Conservation (phyloP, 208 protist genomes). For the Acanthamoeba lenticulata region DNA sequence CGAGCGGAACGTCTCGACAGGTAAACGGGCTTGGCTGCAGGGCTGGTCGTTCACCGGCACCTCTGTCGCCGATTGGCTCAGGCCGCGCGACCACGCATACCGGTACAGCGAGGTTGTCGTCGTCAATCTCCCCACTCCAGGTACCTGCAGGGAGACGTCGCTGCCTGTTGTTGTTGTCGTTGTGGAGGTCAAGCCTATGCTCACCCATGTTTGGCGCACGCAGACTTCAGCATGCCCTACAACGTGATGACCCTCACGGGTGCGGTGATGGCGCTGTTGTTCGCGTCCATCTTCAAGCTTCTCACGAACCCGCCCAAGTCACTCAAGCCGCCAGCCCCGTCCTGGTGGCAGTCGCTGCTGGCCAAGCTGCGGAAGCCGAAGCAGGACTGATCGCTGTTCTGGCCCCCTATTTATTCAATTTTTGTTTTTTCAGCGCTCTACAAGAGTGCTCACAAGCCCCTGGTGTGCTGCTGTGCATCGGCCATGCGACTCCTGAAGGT, state of each 20-base stretch:
- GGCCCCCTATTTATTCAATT: too few relatives aligned
- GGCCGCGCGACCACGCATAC: neutral
- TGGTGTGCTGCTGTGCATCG: neutral
- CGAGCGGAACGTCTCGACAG: too few relatives aligned
- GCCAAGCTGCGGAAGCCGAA: neutral
- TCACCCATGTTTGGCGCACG: neutral
- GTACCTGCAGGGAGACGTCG: neutral
- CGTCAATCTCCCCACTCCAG: conserved; percentile 53
- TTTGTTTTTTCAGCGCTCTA: too few relatives aligned
- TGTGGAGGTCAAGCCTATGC: neutral
- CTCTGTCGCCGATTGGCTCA: conserved; percentile 7
- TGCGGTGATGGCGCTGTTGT: conserved; percentile 47
- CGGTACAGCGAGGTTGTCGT: conserved; percentile 50
- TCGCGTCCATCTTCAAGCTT: conserved; percentile 67
- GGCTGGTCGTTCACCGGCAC: neutral
- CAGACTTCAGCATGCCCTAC: conserved; percentile 73
- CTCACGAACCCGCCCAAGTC: conserved; percentile 38
- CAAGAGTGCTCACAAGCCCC: neutral
- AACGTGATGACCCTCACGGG: conserved; percentile 69
- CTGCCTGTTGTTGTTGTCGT: neutral
- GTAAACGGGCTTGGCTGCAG: neutral
- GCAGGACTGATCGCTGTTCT: neutral
- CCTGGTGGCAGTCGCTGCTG: conserved; percentile 13
- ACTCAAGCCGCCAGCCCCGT: neutral
- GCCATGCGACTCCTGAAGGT: conserved; percentile 35